Evolutionary conservation across 164 flowering plant genomes (phyloP).

Genomic region (Chimonanthus praecox): DNA sequence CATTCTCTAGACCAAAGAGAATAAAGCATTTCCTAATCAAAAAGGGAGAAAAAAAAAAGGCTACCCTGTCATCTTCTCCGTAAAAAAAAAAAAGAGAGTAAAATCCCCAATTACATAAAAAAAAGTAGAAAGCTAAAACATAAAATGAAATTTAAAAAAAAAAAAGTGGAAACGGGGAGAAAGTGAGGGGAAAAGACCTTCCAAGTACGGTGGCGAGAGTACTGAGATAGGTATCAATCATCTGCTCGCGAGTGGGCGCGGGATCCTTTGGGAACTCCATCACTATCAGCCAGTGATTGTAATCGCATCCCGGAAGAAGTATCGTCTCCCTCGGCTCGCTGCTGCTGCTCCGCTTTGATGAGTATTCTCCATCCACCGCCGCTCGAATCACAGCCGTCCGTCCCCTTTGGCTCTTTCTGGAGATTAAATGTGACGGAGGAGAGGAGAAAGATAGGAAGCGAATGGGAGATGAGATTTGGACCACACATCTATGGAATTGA

Average conservation of each 20-base stretch:
- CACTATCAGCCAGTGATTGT: constrained; percentile 94
- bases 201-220: constrained; percentile 94
- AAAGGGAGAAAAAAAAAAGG: no score
- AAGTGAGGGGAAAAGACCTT: constrained; percentile 38
- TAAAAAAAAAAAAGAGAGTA: no score
- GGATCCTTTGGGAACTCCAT: constrained; percentile 99
- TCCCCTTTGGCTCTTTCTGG: not conserved
- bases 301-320: constrained; percentile 91
- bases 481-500: not conserved
- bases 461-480: not conserved
- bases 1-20: no score
- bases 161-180: not conserved
- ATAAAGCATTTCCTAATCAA: no score
- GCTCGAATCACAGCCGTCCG: constrained; percentile 19
- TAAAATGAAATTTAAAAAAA: not conserved
- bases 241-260: constrained; percentile 91
- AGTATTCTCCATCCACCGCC: constrained; percentile 43
- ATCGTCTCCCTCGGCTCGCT: constrained; percentile 86
- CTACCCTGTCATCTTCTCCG: no score
- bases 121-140: not conserved
- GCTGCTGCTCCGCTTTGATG: constrained; percentile 59
- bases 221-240: constrained; percentile 91
- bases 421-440: not conserved
- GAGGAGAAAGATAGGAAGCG: constrained; percentile 9
- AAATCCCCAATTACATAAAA: not conserved